Evolutionary conservation across 2,329 filamentous ascomycete genomes (phyloP), one percentile per base, ranked within the genome.

Genomic region (Aspergillus luchuensis): DNA sequence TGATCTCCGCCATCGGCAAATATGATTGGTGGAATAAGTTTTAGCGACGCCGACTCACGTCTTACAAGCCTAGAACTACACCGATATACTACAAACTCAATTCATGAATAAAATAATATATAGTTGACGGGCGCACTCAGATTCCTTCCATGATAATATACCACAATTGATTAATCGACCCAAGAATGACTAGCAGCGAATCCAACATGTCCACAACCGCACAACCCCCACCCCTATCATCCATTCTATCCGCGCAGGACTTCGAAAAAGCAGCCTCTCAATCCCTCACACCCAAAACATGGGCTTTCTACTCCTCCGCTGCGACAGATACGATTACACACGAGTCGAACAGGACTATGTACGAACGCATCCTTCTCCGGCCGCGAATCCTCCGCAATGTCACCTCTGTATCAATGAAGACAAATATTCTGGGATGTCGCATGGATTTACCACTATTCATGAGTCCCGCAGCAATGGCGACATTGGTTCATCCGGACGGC

Each of bases 291-390:
- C 80, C 82, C n/a, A 90, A 90, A 68, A 84, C 87, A n/a, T 89
- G 86, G 85, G 88, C 87, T 0, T 90, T 89, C 68, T 85, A 87
- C 69, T 88, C 85, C 19, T 88, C 86, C 8, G 88, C 87, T 2
- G 85, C 87, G 10, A 89, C 86, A 5, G 88, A 81, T 82, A 67
- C 84, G 4, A 85, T 88, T 39, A 84, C 87, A 51, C 80, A 81
- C 2, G 73, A 79, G 23, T 78, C 79, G 53, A 90, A 90, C 71
- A 80, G 77, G 23, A 77, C 80, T 0, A 77, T 81, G 62, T 87
- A 87, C 66, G 75, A 80, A 43, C 74, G 80, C 25, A 87, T 89
- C 63, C 80, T 80, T 72, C 80, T 90, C 5, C 83, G 87, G 0
- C 87, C 86, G 0, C 80, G 85, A 19, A 80, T 87, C 28, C 74